Evolutionary conservation across 2,329 filamentous ascomycete species (phyloP).

Genomic region (Ceratocystis huliohia): DNA sequence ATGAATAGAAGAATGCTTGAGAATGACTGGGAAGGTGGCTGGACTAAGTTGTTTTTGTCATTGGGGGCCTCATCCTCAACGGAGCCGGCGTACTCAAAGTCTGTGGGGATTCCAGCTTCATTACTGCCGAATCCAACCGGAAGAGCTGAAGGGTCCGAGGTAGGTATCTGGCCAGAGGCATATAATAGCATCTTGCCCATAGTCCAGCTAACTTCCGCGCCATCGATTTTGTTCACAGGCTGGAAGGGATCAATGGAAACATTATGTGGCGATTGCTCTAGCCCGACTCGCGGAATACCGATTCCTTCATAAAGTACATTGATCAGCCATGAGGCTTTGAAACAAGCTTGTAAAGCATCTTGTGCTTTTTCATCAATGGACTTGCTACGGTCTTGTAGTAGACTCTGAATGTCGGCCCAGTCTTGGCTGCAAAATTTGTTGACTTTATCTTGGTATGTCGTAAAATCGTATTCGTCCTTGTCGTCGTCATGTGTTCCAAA

Average conservation of each 20-base stretch:
- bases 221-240: conserved; percentile 82
- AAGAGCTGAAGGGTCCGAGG: conserved; percentile 38
- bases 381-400: conserved; percentile 54
- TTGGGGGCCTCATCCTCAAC: conserved; percentile 23
- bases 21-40: conserved; percentile 57
- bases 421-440: conserved; percentile 71
- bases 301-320: conserved; percentile 94
- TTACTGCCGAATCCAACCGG: conserved; percentile 94
- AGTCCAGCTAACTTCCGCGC: conserved; percentile 92
- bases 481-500: conserved; percentile 50
- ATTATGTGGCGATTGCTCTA: conserved; percentile 56
- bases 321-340: conserved; percentile 96
- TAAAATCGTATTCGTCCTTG: conserved; percentile 48
- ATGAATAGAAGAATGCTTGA: conserved; percentile 68
- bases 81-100: conserved; percentile 70
- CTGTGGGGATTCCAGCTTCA: conserved; percentile 47
- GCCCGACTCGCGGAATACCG: conserved; percentile 71
- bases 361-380: conserved; percentile 64
- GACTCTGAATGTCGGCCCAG: conserved; percentile 63
- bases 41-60: conserved; percentile 50
- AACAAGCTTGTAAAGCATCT: conserved; percentile 77
- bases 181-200: conserved; percentile 94
- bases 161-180: conserved; percentile 73
- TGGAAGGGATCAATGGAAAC: conserved; percentile 70
- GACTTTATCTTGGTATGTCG: conserved; percentile 77